These are phyloP conservation scores for Xylaria polymorpha DNA, from an alignment of 2,329 filamentous ascomycete species.

Conservation along the genomic window DNA sequence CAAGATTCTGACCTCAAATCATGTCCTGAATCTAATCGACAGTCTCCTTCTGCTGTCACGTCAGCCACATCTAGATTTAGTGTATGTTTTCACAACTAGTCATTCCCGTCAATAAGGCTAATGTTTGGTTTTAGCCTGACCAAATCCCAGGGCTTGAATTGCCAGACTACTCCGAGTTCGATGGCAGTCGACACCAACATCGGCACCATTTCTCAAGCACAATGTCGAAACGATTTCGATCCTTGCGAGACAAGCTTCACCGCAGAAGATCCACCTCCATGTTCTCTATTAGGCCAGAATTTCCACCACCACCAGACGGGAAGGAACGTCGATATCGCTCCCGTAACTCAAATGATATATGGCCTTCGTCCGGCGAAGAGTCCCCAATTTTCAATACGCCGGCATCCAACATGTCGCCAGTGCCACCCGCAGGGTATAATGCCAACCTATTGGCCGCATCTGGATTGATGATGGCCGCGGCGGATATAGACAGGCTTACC, in stretches of 20 bases:
- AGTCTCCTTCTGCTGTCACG: constrained; percentile 19
- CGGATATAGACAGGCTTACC: constrained; percentile 46
- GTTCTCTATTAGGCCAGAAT: constrained; percentile 46
- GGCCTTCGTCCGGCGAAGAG: constrained; percentile 48
- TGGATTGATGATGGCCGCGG: constrained; percentile 45
- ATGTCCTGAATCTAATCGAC: constrained; percentile 47
- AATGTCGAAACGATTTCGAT: constrained; percentile 43
- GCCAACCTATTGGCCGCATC: constrained; percentile 43
- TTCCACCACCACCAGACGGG: constrained; percentile 42
- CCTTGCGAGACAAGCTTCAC: constrained; percentile 40
- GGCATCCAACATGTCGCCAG: constrained; percentile 39
- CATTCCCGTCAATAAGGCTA: constrained; percentile 1
- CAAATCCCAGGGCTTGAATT: constrained; percentile 25
- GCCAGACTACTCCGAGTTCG: constrained; percentile 38
- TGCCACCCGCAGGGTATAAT: constrained; percentile 25
- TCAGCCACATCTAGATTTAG: constrained; percentile 11
- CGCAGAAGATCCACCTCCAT: constrained; percentile 44
- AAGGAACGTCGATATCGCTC: constrained; percentile 47
- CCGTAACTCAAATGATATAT: constrained; percentile 46
- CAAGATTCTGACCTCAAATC: constrained; percentile 41
- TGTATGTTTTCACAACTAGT: constrained; percentile 19
- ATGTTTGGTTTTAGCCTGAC: constrained; percentile 31
- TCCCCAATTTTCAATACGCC: constrained; percentile 48
- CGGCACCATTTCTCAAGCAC: constrained; percentile 37
- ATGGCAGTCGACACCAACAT: constrained; percentile 36